phyloP scores from a whole-genome alignment of 331 rosid species.

The Phaseolus coccineus region DNA sequence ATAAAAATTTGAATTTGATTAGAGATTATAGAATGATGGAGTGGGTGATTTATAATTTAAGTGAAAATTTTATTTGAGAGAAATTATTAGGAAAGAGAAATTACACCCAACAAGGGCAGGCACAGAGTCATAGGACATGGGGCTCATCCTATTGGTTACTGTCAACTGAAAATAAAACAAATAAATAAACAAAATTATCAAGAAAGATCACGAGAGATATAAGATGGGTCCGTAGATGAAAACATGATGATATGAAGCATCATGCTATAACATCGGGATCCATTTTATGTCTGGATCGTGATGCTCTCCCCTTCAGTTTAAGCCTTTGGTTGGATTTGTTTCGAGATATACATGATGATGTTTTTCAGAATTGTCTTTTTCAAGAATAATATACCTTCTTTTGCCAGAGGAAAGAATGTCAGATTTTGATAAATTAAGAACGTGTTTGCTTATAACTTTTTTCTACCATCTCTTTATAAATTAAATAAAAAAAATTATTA shows the following conservation, averaged over 20 bases:
- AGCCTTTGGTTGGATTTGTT: neutral
- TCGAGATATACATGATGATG: neutral
- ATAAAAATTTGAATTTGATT: no score
- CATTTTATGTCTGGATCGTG: conserved; percentile 8
- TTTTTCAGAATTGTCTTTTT: neutral
- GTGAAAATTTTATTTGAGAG: no score
- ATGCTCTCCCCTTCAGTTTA: neutral
- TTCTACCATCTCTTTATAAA: no score
- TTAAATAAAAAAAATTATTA: no score
- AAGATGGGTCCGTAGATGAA: conserved; percentile 9
- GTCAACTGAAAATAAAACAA: neutral
- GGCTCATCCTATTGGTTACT: neutral
- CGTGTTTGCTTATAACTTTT: neutral
- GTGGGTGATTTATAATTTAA: no score
- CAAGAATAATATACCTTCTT: neutral
- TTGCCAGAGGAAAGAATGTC: neutral
- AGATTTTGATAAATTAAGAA: neutral
- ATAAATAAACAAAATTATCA: neutral
- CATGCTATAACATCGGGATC: conserved; percentile 5
- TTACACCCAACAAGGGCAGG: no score
- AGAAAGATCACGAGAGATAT: neutral
- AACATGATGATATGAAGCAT: neutral
- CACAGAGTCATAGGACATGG: neutral
- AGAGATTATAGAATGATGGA: no score
- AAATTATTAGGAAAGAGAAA: no score